A percentile compares a stretch with the other conserved stretches of the same genome.
These are phyloP conservation scores for Jimgerdemannia lactiflua DNA, from an alignment of 192 early-diverging fungal species.

Conservation along the genomic window DNA sequence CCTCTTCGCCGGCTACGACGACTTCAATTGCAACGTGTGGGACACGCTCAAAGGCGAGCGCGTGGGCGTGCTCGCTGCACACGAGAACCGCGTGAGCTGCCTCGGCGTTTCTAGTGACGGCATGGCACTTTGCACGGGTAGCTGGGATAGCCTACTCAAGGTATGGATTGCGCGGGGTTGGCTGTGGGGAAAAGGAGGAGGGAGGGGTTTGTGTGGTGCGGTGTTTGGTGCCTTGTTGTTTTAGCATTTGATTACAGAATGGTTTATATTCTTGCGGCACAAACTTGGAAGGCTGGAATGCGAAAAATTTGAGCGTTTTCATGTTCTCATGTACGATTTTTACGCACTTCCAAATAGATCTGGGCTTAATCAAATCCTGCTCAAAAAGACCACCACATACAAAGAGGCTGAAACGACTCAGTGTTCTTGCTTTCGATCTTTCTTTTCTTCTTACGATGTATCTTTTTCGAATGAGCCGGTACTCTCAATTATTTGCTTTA, in stretches of 20 bases:
- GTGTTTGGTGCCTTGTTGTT: too few relatives aligned
- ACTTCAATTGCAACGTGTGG: slow-evolving; percentile 99
- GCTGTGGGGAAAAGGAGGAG: not conserved
- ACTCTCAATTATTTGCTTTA: not conserved
- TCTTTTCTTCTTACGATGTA: not conserved
- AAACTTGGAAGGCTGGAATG: too few relatives aligned
- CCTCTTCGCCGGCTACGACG: slow-evolving; percentile 98
- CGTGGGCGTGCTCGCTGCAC: slow-evolving; percentile 88
- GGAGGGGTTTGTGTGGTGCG: too few relatives aligned
- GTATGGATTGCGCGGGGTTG: slow-evolving; percentile 45
- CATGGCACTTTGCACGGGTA: slow-evolving; percentile 97
- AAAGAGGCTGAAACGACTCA: too few relatives aligned
- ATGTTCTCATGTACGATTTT: too few relatives aligned
- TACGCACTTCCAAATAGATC: too few relatives aligned
- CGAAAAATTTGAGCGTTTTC: too few relatives aligned
- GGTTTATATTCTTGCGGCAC: too few relatives aligned
- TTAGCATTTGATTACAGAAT: not conserved
- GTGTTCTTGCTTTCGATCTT: not conserved
- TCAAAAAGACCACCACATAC: too few relatives aligned
- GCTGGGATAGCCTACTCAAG: slow-evolving; percentile 98
- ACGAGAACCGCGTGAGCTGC: slow-evolving; percentile 97
- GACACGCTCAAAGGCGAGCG: slow-evolving; percentile 96
- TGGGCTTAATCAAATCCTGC: too few relatives aligned
- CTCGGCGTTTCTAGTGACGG: slow-evolving; percentile 96
- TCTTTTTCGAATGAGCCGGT: too few relatives aligned